These are phyloP conservation scores for Mortierella sp. DNA, from an alignment of 371 early-diverging fungal genomes.

Conservation along the genomic window DNA sequence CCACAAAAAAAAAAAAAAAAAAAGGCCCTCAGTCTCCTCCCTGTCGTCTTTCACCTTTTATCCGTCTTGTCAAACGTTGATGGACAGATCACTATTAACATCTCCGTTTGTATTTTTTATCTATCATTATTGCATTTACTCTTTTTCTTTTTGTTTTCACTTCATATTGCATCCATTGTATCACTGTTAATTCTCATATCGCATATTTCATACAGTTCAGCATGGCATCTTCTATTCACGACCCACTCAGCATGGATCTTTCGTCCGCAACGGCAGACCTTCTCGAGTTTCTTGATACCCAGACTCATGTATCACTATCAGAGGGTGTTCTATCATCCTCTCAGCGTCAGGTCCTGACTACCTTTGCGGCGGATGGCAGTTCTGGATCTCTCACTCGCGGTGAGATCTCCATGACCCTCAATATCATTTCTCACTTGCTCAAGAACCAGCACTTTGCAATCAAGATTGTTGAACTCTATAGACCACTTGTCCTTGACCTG, in stretches of 20 bases:
- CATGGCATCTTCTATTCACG: conserved; percentile 48
- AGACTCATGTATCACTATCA: conserved; percentile 6
- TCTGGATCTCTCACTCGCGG: conserved; percentile 9
- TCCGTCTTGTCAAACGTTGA: conserved; percentile 5
- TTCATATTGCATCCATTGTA: conserved; percentile 4
- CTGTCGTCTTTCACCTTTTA: conserved; percentile 6
- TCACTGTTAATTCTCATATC: not conserved
- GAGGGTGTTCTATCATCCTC: conserved; percentile 20
- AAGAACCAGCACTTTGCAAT: conserved; percentile 39
- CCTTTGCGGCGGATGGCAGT: conserved; percentile 28
- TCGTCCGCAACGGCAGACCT: conserved; percentile 44
- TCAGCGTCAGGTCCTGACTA: conserved; percentile 31
- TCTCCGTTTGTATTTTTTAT: conserved; percentile 11
- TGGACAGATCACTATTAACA: not conserved
- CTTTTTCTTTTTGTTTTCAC: conserved; percentile 14
- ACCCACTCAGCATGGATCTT: conserved; percentile 54
- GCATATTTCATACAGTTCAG: not conserved
- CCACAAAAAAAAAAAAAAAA: conserved; percentile 7
- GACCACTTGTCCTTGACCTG: conserved; percentile 87
- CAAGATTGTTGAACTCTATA: conserved; percentile 68
- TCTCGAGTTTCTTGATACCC: conserved; percentile 56
- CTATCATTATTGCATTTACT: conserved; percentile 5
- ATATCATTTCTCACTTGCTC: conserved; percentile 41
- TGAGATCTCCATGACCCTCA: conserved; percentile 31
- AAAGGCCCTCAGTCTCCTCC: not conserved